phyloP scores from a whole-genome alignment of 1,284 basidiomycete genomes.

The Cystobasidium sp. region DNA sequence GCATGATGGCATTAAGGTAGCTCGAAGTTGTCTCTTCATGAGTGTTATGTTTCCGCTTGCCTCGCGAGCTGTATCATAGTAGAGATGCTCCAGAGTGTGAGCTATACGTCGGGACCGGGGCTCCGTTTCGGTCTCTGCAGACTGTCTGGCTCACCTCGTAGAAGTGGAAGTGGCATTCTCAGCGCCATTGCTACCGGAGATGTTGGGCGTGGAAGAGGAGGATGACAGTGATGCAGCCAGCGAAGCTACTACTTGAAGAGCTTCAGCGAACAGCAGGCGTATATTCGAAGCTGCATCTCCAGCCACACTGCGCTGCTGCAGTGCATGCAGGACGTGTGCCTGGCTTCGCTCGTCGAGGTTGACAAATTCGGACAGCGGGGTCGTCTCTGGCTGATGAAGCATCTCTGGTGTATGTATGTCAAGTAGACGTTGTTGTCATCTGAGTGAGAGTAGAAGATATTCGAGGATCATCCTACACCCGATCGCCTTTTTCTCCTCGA shows the following conservation, averaged over 20 bases:
- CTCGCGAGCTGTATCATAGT: not conserved
- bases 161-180: not conserved
- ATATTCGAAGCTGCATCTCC: constrained; percentile 13
- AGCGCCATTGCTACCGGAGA: not conserved
- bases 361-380: constrained; percentile 11
- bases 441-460: not conserved
- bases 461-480: no score
- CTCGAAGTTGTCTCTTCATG: constrained; percentile 21
- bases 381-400: constrained; percentile 1
- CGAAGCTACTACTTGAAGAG: constrained; percentile 7
- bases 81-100: not conserved
- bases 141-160: not conserved
- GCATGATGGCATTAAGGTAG: constrained; percentile 20
- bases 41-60: not conserved
- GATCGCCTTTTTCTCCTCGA: no score
- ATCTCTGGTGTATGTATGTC: not conserved
- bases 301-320: constrained; percentile 18
- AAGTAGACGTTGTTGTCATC: not conserved
- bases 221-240: constrained; percentile 6
- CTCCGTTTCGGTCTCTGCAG: not conserved
- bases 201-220: not conserved
- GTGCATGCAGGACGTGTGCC: constrained; percentile 8
- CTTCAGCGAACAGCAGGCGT: constrained; percentile 25
- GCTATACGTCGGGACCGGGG: not conserved
- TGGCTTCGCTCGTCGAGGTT: constrained; percentile 25